Evolutionary conservation across 495 filamentous ascomycete genomes (phyloP).

Genomic region (Aspergillus sclerotiicarbonarius): DNA sequence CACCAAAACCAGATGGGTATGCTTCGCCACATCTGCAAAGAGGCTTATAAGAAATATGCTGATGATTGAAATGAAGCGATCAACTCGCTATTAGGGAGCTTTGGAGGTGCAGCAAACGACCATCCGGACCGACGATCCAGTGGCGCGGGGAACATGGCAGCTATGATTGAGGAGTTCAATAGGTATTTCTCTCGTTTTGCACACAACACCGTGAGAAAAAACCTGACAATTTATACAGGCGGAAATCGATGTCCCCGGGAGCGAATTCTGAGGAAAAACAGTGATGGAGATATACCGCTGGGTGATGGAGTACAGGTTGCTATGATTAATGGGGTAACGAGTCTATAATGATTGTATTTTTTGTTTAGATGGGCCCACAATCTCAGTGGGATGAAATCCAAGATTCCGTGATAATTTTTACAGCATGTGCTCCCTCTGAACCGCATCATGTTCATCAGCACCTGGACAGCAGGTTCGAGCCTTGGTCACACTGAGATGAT

Average conservation of each 20-base stretch:
- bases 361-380: no score
- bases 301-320: neutral
- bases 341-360: no score
- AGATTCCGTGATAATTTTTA: no score
- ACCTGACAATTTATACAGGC: neutral
- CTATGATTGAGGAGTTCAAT: conserved; percentile 7
- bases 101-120: conserved; percentile 9
- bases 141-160: conserved; percentile 10
- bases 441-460: neutral
- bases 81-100: conserved; percentile 8
- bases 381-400: no score
- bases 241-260: neutral
- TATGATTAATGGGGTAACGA: neutral
- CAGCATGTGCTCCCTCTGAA: no score
- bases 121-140: conserved; percentile 14
- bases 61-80: neutral
- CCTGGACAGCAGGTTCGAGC: no score
- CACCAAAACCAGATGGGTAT: neutral
- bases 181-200: neutral
- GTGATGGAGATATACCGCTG: neutral
- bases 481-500: no score
- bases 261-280: neutral
- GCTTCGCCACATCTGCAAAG: neutral
- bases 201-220: neutral
- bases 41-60: neutral